Base-by-base conservation (phyloP, 257 asterid species). In the Nicotiana knightiana region DNA sequence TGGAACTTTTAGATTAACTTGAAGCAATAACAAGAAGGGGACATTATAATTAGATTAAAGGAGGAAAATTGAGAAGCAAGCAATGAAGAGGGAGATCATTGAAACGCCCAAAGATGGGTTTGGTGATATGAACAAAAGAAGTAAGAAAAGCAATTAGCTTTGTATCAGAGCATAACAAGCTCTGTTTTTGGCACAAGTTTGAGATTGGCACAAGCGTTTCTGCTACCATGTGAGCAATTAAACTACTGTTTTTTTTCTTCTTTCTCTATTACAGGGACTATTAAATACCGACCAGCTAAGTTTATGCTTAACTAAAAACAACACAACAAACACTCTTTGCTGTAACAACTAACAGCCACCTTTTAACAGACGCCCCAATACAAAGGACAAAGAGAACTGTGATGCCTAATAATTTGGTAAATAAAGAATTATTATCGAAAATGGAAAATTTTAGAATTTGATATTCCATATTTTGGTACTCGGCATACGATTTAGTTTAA, bases 31-130 rank as follows among this genome's bases (percentile, higher is more conserved):
- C 82, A 85, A 87, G 53, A 88, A 80, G 87, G 62, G 83, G 81
- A 37, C 71, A 67, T 51, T 3, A 26, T 43, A 62, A 62, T 86
- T 84, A 84, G 90, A 87, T 87, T 88, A 89, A 85, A 88, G 91
- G 84, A 83, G 86, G 82, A 89, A 90, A 87, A 92, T 94, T 92
- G 88, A 90, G 90, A 86, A 84, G 87, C 91, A 95, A 93, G 92
- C 87, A 90, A 89, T 57, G 86, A 80, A 83, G 80, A 76, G 77
- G 55, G 18, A 81, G 86, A 76, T 84, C 73, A 84, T 81, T 85
- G 85, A 62, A 86, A 88, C 76, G 48, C 67, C 85, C 82, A 81
- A 82, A 48, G 79, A 59, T 57, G 87, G 86, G 82, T 84, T 81
- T 43, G 84, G 76, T 67, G 83, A 83, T 65, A 59, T 83, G 78